Base-by-base conservation (phyloP, 768 basidiomycete species). In the Rubroboletus pulcherrimus region DNA sequence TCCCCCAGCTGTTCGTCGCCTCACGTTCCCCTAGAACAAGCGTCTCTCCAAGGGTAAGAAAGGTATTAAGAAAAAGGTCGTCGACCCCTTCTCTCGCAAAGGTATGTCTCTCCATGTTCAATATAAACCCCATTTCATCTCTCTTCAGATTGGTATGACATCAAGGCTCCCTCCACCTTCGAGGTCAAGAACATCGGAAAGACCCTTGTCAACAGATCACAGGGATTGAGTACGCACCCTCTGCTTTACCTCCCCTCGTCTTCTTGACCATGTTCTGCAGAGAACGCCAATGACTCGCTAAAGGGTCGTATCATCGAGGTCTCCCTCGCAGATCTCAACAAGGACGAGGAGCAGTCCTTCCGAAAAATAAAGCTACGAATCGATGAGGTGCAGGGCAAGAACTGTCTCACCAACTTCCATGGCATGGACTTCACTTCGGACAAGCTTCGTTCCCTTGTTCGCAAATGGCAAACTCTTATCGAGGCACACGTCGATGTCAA, bases 381-480 rank as follows among this genome's bases (percentile, higher is more conserved):
- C 69, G 95, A 98, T 72, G 92, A 94, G 69, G 81, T 93, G 57
- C 89, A 97, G 78, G 97, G 97, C 79, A 96, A 95, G 82, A 97
- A 93, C 82, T 97, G 94, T 82, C 83, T 98, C 53, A 98, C 97
- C 74, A 96, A 95, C 78, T 99, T 99, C 91, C 91, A 96, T 77
- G 97, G 97, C 74, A 98, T 99, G 96, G 93, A 96, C 80, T 98
- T 99, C 80, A 98, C 97, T 59, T 97, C 96, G 56, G 97, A 99
- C 86, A 98, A 98, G 78, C 88, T 98, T 63, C 94, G 97, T 54
- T 98, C 97, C 49, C 94, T 99, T 70, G 97, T 99, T 66, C 92
- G 96, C 75, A 99, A 98, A 79, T 99, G 97, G 97, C 97, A 98
- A 78, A 86, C 96, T 19, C 89, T 98, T 70, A 95, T 99, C 68